Evolutionary conservation across 495 filamentous ascomycete genomes (phyloP), one percentile per base, ranked within the genome.

Genomic region (Xylaria palmicola): DNA sequence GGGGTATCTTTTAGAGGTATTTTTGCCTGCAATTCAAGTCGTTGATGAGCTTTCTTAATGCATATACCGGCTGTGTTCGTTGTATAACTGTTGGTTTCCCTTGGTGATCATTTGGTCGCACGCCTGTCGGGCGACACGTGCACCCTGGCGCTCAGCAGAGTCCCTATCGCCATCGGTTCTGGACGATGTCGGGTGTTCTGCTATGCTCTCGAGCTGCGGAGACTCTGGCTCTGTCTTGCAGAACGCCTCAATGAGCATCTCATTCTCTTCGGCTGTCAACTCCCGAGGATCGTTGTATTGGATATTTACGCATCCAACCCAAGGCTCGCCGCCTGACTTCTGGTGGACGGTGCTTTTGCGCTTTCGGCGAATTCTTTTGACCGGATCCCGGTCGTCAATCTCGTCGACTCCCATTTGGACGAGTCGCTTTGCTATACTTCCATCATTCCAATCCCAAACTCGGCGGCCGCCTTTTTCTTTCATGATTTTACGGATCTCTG

Each of bases 201-300:
- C 51, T 6, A 70, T 34, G 49, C 66, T 62, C 7, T 63, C 61
- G 27, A 45, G 50, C 10, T 62, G 45, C 34, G 62, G 41, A 56
- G 49, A 56, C 13, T 59, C 60, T 45, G 63, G 54, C 24, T 69
- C 69, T 45, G 45, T 53, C 51, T 70, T 71, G 65, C 71, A 79
- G 50, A 75, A 75, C 15, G 74, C 66, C 43, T 77, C 73, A n/a
- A 79, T 52, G 39, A 75, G 67, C 12, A 77, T 68, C 17, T 77
- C 72, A 51, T 78, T 68, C 62, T 79, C 75, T 57, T 76, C 72
- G 10, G 70, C 65, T 0, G 72, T 69, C 45, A 77, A 66, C 24
- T 60, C 56, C 34, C 49, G 60, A 6, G 49, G 29, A 19, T 72
- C 62, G 24, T 66, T 63, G 61, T 64, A 68, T 22, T 73, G 73